phyloP scores from a whole-genome alignment of 257 asterid genomes.

The Solanum sitiens region DNA sequence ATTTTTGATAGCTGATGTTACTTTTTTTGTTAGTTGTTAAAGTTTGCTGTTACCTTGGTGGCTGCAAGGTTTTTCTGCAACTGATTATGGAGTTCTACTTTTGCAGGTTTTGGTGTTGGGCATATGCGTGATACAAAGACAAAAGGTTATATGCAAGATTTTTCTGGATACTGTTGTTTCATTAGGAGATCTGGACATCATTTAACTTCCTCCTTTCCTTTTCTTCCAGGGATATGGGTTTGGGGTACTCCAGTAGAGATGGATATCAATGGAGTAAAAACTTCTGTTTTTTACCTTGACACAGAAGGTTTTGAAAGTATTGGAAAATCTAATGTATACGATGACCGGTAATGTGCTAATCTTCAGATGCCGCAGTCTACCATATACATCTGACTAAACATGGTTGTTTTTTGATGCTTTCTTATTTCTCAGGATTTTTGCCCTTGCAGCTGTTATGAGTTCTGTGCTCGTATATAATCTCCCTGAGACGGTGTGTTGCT shows the following conservation, averaged over 20 bases:
- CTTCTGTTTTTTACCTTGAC: slow-evolving; percentile 91
- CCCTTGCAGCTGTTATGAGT: slow-evolving; percentile 95
- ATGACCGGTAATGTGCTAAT: slow-evolving; percentile 57
- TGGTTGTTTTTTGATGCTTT: not conserved
- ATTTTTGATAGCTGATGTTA: not conserved
- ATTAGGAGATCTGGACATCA: not conserved
- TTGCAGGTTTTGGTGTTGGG: slow-evolving; percentile 98
- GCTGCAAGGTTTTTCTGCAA: not conserved
- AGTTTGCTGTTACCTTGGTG: not conserved
- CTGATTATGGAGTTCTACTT: not conserved
- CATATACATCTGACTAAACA: not conserved
- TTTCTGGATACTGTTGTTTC: not conserved
- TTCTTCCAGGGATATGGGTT: slow-evolving; percentile 76
- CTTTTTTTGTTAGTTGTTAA: not conserved
- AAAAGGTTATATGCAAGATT: slow-evolving; percentile 44
- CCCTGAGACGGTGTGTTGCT: slow-evolving; percentile 86
- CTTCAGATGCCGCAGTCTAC: not conserved
- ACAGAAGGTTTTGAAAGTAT: slow-evolving; percentile 99
- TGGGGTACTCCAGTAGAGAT: slow-evolving; percentile 86
- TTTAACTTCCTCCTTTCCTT: not conserved
- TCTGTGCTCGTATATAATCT: slow-evolving; percentile 94
- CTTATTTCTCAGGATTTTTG: slow-evolving; percentile 67
- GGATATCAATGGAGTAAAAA: slow-evolving; percentile 73
- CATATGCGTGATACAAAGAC: slow-evolving; percentile 99
- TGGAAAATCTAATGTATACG: slow-evolving; percentile 98